Evolutionary conservation across 1,139 yeast species (phyloP).

Genomic region (Candida tropicalis): DNA sequence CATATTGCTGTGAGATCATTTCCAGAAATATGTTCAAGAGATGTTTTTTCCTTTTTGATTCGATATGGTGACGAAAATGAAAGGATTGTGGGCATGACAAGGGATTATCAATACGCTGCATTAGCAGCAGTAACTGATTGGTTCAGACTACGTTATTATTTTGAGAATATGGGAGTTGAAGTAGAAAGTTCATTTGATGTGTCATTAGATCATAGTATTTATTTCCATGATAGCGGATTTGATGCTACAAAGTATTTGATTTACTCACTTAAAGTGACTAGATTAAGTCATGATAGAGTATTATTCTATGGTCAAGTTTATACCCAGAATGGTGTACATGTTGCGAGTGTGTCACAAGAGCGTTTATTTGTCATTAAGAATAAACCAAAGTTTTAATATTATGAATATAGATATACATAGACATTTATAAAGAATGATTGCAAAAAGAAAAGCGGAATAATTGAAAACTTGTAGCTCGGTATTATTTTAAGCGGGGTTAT

Average conservation of each 20-base stretch:
- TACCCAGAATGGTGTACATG: slow-evolving; percentile 34
- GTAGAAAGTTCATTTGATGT: slow-evolving; percentile 28
- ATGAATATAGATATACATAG: slow-evolving; percentile 3
- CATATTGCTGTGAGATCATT: slow-evolving; percentile 9
- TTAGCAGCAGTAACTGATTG: slow-evolving; percentile 61
- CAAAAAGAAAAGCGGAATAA: neutral
- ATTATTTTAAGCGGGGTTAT: neutral
- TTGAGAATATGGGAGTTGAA: slow-evolving; percentile 3
- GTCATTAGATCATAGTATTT: slow-evolving; percentile 45
- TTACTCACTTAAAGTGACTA: slow-evolving; percentile 36
- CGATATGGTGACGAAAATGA: slow-evolving; percentile 32
- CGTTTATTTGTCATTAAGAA: slow-evolving; percentile 36
- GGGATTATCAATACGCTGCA: slow-evolving; percentile 54
- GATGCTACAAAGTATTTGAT: slow-evolving; percentile 46
- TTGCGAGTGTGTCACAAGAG: slow-evolving; percentile 48
- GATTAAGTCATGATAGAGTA: slow-evolving; percentile 43
- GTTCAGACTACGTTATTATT: slow-evolving; percentile 9
- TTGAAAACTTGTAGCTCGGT: slow-evolving; percentile 1
- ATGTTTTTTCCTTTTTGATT: slow-evolving; percentile 45
- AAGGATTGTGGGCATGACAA: slow-evolving; percentile 11
- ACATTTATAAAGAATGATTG: neutral
- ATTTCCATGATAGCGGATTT: slow-evolving; percentile 45
- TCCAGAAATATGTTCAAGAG: slow-evolving; percentile 5
- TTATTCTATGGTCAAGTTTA: slow-evolving; percentile 39
- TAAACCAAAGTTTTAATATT: neutral